phyloP scores from a whole-genome alignment of 495 filamentous ascomycete genomes.

The Penicillium cataractarum region DNA sequence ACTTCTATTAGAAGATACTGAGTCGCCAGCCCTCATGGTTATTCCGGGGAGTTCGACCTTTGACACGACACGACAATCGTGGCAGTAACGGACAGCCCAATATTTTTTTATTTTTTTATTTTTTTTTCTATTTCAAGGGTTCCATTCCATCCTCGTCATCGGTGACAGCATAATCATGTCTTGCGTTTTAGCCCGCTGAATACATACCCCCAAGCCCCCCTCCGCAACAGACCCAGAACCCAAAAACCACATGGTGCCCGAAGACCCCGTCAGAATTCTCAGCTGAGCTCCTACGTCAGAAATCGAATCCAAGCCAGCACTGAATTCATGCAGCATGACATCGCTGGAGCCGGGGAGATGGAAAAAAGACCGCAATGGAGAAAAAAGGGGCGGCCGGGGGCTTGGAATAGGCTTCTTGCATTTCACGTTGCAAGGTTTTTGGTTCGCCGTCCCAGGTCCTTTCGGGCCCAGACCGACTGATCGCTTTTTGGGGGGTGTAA shows the following conservation, averaged over 20 bases:
- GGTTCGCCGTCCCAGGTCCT: slow-evolving; percentile 15
- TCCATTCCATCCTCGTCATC: slow-evolving; percentile 27
- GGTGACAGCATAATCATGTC: slow-evolving; percentile 30
- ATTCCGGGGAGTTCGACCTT: neutral
- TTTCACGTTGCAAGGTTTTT: neutral
- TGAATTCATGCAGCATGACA: slow-evolving; percentile 19
- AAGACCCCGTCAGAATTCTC: neutral
- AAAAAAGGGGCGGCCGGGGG: neutral
- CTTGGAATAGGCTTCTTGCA: slow-evolving; percentile 1
- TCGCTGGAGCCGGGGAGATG: neutral
- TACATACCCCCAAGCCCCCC: slow-evolving; percentile 3
- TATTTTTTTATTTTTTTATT: neutral
- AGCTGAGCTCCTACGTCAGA: neutral
- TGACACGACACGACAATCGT: neutral
- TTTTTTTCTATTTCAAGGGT: neutral
- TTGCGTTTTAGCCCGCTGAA: slow-evolving; percentile 20
- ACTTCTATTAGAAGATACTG: neutral
- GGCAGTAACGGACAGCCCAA: neutral
- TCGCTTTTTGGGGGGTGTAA: neutral
- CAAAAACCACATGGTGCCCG: neutral
- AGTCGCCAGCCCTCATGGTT: neutral
- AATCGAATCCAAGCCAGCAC: neutral
- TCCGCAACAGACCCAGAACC: neutral
- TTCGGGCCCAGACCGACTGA: slow-evolving; percentile 30
- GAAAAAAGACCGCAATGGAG: neutral